A percentile compares a stretch with the other conserved stretches of the same genome.
phyloP scores from a whole-genome alignment of 306 rosid species.

The Lotus japonicus region DNA sequence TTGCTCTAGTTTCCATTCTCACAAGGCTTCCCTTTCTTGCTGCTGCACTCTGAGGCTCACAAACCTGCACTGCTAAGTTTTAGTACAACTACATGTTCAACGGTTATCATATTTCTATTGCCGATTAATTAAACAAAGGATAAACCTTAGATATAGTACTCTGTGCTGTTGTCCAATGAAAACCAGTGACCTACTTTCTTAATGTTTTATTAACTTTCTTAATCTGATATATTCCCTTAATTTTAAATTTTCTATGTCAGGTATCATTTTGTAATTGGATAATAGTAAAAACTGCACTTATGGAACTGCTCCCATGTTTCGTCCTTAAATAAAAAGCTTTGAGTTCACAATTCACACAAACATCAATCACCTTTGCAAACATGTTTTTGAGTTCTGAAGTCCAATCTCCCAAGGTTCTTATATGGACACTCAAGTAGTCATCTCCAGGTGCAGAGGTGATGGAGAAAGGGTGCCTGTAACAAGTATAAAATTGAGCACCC shows the following conservation, averaged over 20 bases:
- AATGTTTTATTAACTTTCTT: too few relatives aligned
- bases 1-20: conserved; percentile 59
- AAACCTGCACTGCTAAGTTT: conserved; percentile 50
- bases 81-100: neutral
- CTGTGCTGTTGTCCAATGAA: too few relatives aligned
- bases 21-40: conserved; percentile 47
- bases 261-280: too few relatives aligned
- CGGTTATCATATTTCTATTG: neutral
- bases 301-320: too few relatives aligned
- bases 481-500: neutral
- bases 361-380: conserved; percentile 52
- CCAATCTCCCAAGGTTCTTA: conserved; percentile 83
- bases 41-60: conserved; percentile 40
- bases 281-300: too few relatives aligned
- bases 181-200: too few relatives aligned
- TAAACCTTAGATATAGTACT: too few relatives aligned
- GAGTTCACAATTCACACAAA: neutral
- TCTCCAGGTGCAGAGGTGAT: conserved; percentile 98
- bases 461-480: conserved; percentile 84
- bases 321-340: neutral
- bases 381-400: conserved; percentile 60
- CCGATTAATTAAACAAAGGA: neutral
- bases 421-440: conserved; percentile 81
- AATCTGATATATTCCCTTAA: too few relatives aligned
- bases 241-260: too few relatives aligned